phyloP scores from a whole-genome alignment of 2,329 filamentous ascomycete species.

The Macrophomina pseudophaseolina region DNA sequence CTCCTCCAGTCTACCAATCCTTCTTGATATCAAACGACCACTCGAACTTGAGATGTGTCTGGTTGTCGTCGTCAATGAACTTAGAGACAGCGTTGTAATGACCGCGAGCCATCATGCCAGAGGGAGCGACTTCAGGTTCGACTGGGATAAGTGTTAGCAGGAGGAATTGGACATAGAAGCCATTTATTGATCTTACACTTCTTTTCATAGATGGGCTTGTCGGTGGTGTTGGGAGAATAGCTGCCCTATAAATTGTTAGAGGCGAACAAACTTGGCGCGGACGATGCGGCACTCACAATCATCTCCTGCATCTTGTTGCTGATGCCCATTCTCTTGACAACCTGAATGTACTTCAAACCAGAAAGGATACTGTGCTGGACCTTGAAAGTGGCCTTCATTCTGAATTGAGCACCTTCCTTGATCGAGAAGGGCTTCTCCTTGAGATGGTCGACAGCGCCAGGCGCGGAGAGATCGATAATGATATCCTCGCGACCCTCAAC shows the following conservation, averaged over 20 bases:
- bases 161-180: not conserved
- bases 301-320: conserved; percentile 95
- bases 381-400: conserved; percentile 92
- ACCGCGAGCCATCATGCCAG: conserved; percentile 86
- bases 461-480: conserved; percentile 80
- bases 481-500: conserved; percentile 82
- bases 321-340: conserved; percentile 88
- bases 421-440: conserved; percentile 96
- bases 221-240: conserved; percentile 89
- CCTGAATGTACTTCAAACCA: conserved; percentile 93
- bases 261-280: no score
- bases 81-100: conserved; percentile 88
- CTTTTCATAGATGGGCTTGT: conserved; percentile 85
- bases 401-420: conserved; percentile 93
- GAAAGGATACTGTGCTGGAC: conserved; percentile 97
- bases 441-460: conserved; percentile 75
- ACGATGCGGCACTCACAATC: conserved; percentile 68
- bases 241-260: conserved; percentile 66
- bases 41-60: conserved; percentile 87
- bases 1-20: conserved; percentile 71
- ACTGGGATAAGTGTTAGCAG: conserved; percentile 58
- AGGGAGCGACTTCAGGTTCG: conserved; percentile 88
- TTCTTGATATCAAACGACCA: conserved; percentile 98
- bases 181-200: conserved; percentile 69
- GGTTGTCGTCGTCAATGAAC: conserved; percentile 95